These are phyloP conservation scores for Botrytis elliptica DNA, from an alignment of 2,329 filamentous ascomycete species.

Conservation along the genomic window DNA sequence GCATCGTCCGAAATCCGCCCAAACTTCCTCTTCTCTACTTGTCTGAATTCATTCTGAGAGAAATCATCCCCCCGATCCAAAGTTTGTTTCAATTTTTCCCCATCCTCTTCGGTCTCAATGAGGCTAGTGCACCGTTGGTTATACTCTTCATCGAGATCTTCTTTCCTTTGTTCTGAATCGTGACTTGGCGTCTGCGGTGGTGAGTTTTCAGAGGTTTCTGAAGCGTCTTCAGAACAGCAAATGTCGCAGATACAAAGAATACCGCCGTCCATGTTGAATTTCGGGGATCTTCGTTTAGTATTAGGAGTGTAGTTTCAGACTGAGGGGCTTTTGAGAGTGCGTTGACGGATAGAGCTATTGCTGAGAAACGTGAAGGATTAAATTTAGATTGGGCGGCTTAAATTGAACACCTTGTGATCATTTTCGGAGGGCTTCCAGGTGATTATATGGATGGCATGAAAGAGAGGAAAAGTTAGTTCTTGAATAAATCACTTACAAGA, in stretches of 20 bases:
- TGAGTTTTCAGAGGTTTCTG: background rate
- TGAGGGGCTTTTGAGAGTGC: no score
- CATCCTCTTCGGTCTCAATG: background rate
- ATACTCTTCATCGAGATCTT: background rate
- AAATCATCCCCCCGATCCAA: background rate
- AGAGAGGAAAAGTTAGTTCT: background rate
- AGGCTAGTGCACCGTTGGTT: background rate
- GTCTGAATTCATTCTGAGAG: background rate
- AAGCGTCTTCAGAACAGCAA: background rate
- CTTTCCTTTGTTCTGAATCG: background rate
- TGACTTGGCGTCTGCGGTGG: background rate
- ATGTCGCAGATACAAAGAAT: background rate
- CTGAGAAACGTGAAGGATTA: background rate
- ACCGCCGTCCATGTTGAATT: background rate
- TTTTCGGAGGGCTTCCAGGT: background rate
- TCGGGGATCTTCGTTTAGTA: accelerated
- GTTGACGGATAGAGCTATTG: background rate
- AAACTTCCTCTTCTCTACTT: background rate
- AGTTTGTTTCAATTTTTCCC: background rate
- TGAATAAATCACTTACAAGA: background rate
- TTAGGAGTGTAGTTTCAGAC: background rate
- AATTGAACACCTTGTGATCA: accelerated
- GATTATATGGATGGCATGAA: background rate
- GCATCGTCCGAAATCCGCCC: background rate
- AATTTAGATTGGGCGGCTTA: accelerated